Base-by-base conservation (phyloP, 106 monocot species). In the Allium sativum region DNA sequence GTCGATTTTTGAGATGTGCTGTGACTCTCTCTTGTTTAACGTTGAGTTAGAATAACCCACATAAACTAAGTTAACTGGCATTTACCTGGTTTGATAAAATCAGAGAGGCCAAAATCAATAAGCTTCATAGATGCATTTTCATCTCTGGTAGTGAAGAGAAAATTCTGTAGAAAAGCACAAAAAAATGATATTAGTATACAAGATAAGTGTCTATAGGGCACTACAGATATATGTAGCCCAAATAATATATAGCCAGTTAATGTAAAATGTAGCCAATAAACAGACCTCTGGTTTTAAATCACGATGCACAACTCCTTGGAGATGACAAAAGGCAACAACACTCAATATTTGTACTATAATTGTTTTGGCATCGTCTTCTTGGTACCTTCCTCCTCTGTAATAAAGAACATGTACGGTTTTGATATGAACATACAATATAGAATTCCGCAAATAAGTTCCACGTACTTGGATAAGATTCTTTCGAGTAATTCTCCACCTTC, bases 261-360 rank as follows among this genome's bases (percentile, higher is more conserved):
- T 31, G 31, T 22, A 31, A 41, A 13, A 65, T 54, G 48, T 48
- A 53, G 41, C 14, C 17, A 41, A 70, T 43, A 73, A 64, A 46
- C 79, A 84, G 44, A 88, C 88, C 89, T 89, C 89, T 56, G 89
- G 89, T 69, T 89, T 84, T 71, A 84, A 50, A 66, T 88, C 88
- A 74, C 88, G 88, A 73, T 88, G 88, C 9, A 88, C 77, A 65
- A 87, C 82, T 68, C 87, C 87, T 70, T 87, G 87, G 61, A 87
- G 82, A 67, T 87, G 87, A 61, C 87, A 88, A 72, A 83, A 88
- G 58, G 89, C 72, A 76, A 89, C 84, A 17, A 84, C 84, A 56
- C 66, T 78, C 59, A 89, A 72, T 19, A 89, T 89, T 70, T 89
- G 89, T 17, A 75, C 56, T 21, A 89, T 66, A 48, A 89, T 89